Conservation (phyloP, 1,139 yeast species). For the Yamadazyma siamensis region DNA sequence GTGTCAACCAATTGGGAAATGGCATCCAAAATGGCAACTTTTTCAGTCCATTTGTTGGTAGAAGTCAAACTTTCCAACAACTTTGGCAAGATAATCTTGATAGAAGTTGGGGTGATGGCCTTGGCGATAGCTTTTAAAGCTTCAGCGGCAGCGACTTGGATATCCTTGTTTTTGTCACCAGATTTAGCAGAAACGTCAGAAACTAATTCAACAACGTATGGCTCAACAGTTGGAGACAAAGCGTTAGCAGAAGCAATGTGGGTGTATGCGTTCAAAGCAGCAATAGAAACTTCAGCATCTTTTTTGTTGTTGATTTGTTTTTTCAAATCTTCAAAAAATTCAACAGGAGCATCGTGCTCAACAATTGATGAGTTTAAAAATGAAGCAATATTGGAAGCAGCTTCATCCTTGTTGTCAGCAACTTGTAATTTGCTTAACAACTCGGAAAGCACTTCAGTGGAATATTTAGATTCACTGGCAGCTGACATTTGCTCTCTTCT, state of each 20-base stretch:
- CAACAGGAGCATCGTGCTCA: conserved; percentile 96
- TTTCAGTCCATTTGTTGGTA: conserved; percentile 97
- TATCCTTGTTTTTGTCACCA: conserved; percentile 85
- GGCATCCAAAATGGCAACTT: conserved; percentile 85
- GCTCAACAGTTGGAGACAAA: conserved; percentile 91
- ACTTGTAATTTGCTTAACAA: conserved; percentile 89
- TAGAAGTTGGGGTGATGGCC: conserved; percentile 88
- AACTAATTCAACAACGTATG: conserved; percentile 78
- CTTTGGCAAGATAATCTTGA: conserved; percentile 85
- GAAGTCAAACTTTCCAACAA: conserved; percentile 63
- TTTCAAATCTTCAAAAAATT: conserved; percentile 76
- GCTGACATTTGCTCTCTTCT: conserved; percentile 44
- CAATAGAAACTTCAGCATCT: conserved; percentile 56
- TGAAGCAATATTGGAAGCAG: conserved; percentile 87
- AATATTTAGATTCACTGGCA: conserved; percentile 62
- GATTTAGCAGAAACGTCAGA: conserved; percentile 69
- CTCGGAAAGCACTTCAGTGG: conserved; percentile 85
- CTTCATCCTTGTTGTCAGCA: conserved; percentile 85
- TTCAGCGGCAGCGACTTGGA: conserved; percentile 64
- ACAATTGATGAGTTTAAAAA: conserved; percentile 96
- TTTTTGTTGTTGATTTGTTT: conserved; percentile 70
- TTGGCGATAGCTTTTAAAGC: conserved; percentile 77
- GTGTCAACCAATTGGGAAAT: conserved; percentile 85
- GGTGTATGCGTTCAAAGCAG: conserved; percentile 79
- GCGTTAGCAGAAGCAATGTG: conserved; percentile 82